Percentiles rank a stretch among this genome's conserved stretches.
Evolutionary conservation across 345 rosid species (phyloP).

Genomic region (Hibiscus trionum): DNA sequence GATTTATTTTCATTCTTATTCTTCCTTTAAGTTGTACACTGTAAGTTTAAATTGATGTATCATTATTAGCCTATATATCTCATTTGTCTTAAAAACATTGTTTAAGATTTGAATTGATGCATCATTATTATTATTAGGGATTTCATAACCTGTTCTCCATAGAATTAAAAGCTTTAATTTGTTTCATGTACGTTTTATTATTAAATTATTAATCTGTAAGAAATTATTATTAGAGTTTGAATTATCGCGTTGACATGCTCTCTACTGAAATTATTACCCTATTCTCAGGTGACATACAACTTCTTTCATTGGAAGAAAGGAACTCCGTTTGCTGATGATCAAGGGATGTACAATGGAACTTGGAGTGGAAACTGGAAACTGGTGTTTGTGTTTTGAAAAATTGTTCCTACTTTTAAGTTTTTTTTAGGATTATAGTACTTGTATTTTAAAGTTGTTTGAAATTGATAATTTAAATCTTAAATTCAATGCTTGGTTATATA

Average conservation of each 20-base stretch:
- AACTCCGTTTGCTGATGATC: slow-evolving; percentile 94
- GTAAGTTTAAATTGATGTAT: background rate
- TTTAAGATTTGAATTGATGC: background rate
- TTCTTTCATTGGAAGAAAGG: slow-evolving; percentile 99
- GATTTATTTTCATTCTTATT: background rate
- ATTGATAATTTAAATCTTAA: too few relatives aligned
- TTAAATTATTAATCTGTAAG: too few relatives aligned
- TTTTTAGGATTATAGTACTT: too few relatives aligned
- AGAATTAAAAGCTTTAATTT: too few relatives aligned
- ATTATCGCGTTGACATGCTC: background rate
- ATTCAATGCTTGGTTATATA: too few relatives aligned
- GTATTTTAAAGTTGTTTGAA: too few relatives aligned
- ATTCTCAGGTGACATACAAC: slow-evolving; percentile 77
- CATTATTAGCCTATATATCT: background rate
- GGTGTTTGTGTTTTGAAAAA: too few relatives aligned
- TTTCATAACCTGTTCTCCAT: too few relatives aligned
- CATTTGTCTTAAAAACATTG: background rate
- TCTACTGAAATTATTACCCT: background rate
- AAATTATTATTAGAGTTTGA: background rate
- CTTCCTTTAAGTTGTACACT: background rate
- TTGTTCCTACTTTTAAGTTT: too few relatives aligned
- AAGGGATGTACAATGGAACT: slow-evolving; percentile 76
- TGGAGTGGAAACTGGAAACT: too few relatives aligned
- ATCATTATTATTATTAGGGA: too few relatives aligned
- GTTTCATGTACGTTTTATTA: too few relatives aligned